Evolutionary conservation across 2,329 filamentous ascomycete species (phyloP).

Genomic region (Thelonectria blattea): DNA sequence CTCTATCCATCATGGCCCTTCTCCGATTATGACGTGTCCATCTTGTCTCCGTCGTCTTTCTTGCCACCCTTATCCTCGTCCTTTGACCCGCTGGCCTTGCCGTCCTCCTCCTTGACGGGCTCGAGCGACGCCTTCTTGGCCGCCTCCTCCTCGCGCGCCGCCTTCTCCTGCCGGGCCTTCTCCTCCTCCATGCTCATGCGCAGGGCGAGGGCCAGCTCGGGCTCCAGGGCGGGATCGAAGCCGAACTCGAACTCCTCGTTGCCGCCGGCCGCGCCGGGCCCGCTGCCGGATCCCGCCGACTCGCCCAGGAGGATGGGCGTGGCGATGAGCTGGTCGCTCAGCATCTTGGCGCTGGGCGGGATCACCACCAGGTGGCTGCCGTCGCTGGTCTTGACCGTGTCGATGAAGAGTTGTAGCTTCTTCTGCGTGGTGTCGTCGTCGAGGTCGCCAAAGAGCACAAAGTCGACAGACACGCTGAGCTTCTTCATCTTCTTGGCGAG

Average conservation of each 20-base stretch:
- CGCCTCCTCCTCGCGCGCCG: slow-evolving; percentile 76
- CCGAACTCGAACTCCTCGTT: slow-evolving; percentile 75
- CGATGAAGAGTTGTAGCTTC: slow-evolving; percentile 93
- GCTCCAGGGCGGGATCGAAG: slow-evolving; percentile 89
- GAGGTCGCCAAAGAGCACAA: slow-evolving; percentile 92
- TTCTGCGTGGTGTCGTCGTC: slow-evolving; percentile 87
- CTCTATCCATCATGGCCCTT: slow-evolving; percentile 17
- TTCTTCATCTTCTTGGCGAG: slow-evolving; percentile 99
- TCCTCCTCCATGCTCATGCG: slow-evolving; percentile 99
- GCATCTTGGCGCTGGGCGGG: slow-evolving; percentile 86
- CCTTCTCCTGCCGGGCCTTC: slow-evolving; percentile 89
- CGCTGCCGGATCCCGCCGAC: slow-evolving; percentile 62
- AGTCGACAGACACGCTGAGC: slow-evolving; percentile 90
- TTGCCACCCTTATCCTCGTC: slow-evolving; percentile 68
- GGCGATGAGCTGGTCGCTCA: slow-evolving; percentile 89
- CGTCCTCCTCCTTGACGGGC: slow-evolving; percentile 78
- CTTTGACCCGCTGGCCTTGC: slow-evolving; percentile 55
- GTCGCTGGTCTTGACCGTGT: slow-evolving; percentile 88
- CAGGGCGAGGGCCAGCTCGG: slow-evolving; percentile 90
- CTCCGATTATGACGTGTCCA: slow-evolving; percentile 76
- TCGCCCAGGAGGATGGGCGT: slow-evolving; percentile 91
- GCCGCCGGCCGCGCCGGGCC: slow-evolving; percentile 63
- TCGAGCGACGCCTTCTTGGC: slow-evolving; percentile 79
- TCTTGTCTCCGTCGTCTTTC: slow-evolving; percentile 75
- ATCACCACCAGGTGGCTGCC: slow-evolving; percentile 91